Evolutionary conservation across 805 yeast species (phyloP).

Genomic region (Metschnikowia gelsemii): DNA sequence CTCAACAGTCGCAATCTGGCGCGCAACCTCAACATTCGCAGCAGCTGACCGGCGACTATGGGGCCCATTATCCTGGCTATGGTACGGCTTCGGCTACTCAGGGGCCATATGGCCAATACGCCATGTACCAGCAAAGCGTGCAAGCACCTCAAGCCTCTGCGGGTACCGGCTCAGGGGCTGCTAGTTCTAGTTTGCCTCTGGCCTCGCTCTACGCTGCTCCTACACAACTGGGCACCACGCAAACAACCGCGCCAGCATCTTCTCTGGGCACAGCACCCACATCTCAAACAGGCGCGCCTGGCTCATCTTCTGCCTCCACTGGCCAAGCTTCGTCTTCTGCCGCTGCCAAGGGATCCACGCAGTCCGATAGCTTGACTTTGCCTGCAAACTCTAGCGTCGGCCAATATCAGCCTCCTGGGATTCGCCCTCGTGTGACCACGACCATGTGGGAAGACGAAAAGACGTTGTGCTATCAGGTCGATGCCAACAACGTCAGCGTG

Average conservation of each 20-base stretch:
- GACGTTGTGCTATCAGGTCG: constrained; percentile 81
- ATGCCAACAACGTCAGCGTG: constrained; percentile 75
- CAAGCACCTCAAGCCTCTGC: constrained; percentile 13
- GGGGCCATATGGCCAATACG: constrained; percentile 20
- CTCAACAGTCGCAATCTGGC: constrained; percentile 8
- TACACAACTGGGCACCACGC: constrained; percentile 12
- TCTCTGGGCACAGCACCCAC: constrained; percentile 28
- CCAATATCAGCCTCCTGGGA: constrained; percentile 47
- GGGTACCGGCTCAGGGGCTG: constrained; percentile 6
- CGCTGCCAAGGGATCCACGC: constrained; percentile 17
- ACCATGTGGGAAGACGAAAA: constrained; percentile 92
- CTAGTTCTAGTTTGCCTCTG: constrained; percentile 15
- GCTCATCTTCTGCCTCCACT: constrained; percentile 17
- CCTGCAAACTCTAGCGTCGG: constrained; percentile 36
- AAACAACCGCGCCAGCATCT: constrained; percentile 14
- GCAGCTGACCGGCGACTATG: constrained; percentile 16
- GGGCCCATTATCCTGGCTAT: constrained; percentile 21
- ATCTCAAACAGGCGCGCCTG: constrained; percentile 21
- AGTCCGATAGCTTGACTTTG: constrained; percentile 17
- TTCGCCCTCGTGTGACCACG: constrained; percentile 68
- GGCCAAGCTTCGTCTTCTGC: constrained; percentile 17
- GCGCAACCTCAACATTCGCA: constrained; percentile 10
- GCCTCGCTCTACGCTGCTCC: constrained; percentile 16
- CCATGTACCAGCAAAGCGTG: constrained; percentile 19
- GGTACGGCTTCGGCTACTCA: constrained; percentile 10